A percentile compares a stretch with the other conserved stretches of the same genome.
These are phyloP conservation scores for Brassica nigra DNA, from an alignment of 345 rosid genomes.

Conservation along the genomic window DNA sequence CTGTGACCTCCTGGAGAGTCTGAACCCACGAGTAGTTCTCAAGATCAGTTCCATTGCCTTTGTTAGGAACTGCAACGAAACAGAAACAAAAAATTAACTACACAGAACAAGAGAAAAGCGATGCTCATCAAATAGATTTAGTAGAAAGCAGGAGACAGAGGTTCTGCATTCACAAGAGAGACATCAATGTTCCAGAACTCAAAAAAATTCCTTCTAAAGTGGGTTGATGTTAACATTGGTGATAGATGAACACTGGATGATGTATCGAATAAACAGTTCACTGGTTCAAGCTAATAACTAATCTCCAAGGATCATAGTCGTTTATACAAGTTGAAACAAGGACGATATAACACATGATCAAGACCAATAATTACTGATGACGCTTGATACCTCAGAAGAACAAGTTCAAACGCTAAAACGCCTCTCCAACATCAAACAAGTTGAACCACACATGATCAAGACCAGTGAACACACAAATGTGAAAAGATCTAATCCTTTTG, in stretches of 20 bases:
- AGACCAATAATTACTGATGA: neutral
- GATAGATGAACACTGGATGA: neutral
- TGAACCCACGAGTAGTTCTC: slow-evolving; percentile 97
- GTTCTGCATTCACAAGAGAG: neutral
- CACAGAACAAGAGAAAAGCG: neutral
- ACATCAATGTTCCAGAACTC: slow-evolving; percentile 1
- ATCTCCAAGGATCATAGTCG: neutral
- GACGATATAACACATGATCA: slow-evolving; percentile 3
- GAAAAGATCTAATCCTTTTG: neutral
- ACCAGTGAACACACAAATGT: neutral
- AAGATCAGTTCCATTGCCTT: slow-evolving; percentile 88
- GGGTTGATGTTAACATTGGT: neutral
- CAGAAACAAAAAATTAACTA: slow-evolving; percentile 9
- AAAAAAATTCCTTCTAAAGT: neutral
- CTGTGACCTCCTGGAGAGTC: slow-evolving; percentile 79
- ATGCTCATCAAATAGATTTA: neutral
- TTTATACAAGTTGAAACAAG: neutral
- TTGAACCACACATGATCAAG: neutral
- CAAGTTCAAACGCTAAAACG: too few species aligned
- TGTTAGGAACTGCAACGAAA: slow-evolving; percentile 70
- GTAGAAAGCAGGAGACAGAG: neutral
- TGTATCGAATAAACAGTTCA: neutral
- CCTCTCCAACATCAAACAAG: too few species aligned
- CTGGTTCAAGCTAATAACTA: neutral
- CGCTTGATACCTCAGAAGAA: too few species aligned